A percentile compares a stretch with the other conserved stretches of the same genome.
Conservation (phyloP, 768 basidiomycete species). For the Lactarius deliciosus region DNA sequence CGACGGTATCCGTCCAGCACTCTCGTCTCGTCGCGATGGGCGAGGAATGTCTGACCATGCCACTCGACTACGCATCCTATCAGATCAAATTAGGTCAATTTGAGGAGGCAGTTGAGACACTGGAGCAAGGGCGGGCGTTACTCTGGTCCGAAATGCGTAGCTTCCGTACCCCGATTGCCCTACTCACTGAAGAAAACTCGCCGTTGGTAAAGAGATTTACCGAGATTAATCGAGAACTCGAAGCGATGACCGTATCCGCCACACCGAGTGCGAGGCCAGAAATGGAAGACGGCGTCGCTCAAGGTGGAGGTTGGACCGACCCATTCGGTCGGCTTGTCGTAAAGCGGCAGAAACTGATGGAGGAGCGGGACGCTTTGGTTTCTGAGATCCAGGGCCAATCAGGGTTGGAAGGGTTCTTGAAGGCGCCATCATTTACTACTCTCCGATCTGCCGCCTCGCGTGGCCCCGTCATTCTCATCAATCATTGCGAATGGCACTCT, state of each 20-base stretch:
- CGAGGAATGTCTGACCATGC: background rate
- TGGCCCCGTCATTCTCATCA: constrained; percentile 4
- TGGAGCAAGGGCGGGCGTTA: background rate
- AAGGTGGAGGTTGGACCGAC: background rate
- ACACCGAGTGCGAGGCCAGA: background rate
- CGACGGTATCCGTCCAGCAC: constrained; percentile 3
- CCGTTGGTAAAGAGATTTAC: background rate
- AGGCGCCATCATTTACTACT: background rate
- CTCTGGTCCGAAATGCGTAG: background rate
- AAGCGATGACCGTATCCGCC: constrained; percentile 1
- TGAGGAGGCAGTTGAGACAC: constrained; percentile 14
- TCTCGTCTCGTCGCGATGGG: constrained; percentile 3
- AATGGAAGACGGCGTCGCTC: too few species aligned
- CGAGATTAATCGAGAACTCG: constrained; percentile 10
- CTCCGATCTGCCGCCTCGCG: constrained; percentile 13
- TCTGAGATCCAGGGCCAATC: constrained; percentile 3
- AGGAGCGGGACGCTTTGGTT: constrained; percentile 8
- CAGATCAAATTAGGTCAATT: background rate
- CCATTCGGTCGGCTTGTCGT: constrained; percentile 13
- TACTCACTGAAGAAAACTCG: background rate
- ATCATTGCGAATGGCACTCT: constrained; percentile 14
- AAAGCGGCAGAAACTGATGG: background rate
- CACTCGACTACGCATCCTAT: constrained; percentile 5
- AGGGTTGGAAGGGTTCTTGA: constrained; percentile 1
- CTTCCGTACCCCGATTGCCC: background rate